These are phyloP conservation scores for Xylaria sp. DNA, from an alignment of 2,329 filamentous ascomycete species.

Conservation along the genomic window DNA sequence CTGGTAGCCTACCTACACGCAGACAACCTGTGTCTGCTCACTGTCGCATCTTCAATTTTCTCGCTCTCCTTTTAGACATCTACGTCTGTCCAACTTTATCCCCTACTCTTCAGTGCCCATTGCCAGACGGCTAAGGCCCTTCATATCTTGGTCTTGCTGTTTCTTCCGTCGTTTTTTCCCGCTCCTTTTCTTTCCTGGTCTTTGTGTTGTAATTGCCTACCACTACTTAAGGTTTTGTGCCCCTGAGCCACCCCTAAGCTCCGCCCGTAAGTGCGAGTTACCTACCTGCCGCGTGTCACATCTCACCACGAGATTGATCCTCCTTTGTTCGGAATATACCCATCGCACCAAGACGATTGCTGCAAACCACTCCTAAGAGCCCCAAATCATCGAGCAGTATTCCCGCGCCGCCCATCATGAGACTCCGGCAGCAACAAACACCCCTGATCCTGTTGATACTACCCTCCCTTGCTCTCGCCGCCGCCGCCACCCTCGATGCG, in stretches of 20 bases:
- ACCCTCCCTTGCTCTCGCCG: slow-evolving; percentile 31
- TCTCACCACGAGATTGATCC: background rate
- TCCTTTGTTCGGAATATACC: background rate
- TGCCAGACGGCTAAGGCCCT: no score
- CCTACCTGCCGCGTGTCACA: background rate
- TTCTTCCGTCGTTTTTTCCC: no score
- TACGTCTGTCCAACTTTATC: no score
- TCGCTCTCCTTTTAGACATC: no score
- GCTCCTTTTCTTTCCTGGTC: background rate
- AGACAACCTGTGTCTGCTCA: no score
- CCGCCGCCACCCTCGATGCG: slow-evolving; percentile 25
- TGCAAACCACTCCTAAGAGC: background rate
- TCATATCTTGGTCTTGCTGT: no score
- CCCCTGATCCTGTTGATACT: slow-evolving; percentile 35
- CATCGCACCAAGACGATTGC: background rate
- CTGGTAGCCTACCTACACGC: no score
- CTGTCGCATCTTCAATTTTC: no score
- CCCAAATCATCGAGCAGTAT: background rate
- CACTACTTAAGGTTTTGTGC: background rate
- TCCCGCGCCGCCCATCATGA: slow-evolving; percentile 31
- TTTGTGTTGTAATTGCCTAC: background rate
- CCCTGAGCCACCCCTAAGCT: background rate
- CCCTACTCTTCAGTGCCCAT: no score
- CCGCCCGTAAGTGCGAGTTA: background rate
- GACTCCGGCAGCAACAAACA: slow-evolving; percentile 30